These are phyloP conservation scores for Endothia cerciana DNA, from an alignment of 2,329 filamentous ascomycete species.

Conservation along the genomic window DNA sequence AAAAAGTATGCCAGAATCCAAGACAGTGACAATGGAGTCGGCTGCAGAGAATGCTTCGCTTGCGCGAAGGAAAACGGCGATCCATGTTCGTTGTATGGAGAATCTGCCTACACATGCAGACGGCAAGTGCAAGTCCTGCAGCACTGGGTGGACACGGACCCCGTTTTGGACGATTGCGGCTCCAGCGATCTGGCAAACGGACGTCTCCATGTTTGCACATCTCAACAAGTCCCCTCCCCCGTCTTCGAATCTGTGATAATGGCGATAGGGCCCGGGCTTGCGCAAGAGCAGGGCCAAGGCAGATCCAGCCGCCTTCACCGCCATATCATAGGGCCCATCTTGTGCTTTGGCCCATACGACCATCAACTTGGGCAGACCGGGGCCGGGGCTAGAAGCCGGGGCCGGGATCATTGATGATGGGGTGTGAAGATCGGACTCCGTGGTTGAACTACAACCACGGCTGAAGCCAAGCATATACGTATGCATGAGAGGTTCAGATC, in stretches of 20 bases:
- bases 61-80: slow-evolving; percentile 9
- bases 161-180: slow-evolving; percentile 4
- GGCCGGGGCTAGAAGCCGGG: slow-evolving; percentile 1
- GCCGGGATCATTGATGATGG: slow-evolving; percentile 11
- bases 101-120: slow-evolving; percentile 19
- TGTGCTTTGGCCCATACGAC: slow-evolving; percentile 16
- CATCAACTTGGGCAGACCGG: slow-evolving; percentile 15
- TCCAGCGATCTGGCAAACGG: neutral
- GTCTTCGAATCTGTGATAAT: neutral
- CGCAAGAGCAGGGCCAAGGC: slow-evolving; percentile 14
- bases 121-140: slow-evolving; percentile 10
- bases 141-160: neutral
- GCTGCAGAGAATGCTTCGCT: slow-evolving; percentile 8
- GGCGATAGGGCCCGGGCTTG: neutral
- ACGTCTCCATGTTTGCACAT: slow-evolving; percentile 14
- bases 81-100: slow-evolving; percentile 5
- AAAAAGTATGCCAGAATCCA: neutral
- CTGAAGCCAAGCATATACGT: neutral
- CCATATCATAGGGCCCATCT: slow-evolving; percentile 18
- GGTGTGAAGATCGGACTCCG: neutral
- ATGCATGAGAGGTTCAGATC: neutral
- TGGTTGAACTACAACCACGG: neutral
- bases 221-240: slow-evolving; percentile 8
- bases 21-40: neutral
- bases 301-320: slow-evolving; percentile 25